Percentiles rank a stretch among this genome's conserved stretches.
Conservation (phyloP, 2,329 filamentous ascomycete genomes). For the Colletotrichum godetiae region DNA sequence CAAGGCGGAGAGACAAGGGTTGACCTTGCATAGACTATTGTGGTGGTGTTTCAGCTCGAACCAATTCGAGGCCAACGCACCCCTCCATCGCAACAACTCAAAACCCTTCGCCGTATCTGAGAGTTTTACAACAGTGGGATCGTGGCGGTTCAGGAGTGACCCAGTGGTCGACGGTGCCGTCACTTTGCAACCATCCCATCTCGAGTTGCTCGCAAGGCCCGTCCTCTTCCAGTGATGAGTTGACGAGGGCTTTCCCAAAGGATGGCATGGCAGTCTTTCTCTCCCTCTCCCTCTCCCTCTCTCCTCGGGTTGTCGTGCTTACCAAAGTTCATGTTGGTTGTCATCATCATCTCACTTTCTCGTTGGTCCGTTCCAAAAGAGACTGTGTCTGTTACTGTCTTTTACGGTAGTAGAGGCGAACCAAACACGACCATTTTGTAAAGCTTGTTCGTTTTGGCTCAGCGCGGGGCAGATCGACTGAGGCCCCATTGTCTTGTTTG, state of each 20-base stretch:
- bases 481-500: conserved; percentile 22
- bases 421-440: not conserved
- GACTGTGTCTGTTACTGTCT: not conserved
- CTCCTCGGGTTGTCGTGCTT: not conserved
- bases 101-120: conserved; percentile 27
- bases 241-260: not conserved
- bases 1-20: conserved; percentile 27
- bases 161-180: conserved; percentile 14
- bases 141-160: conserved; percentile 22
- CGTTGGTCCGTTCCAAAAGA: not conserved
- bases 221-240: conserved; percentile 19
- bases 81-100: conserved; percentile 35
- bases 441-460: conserved; percentile 2
- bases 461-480: conserved; percentile 18
- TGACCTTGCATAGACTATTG: conserved; percentile 28
- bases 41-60: conserved; percentile 31
- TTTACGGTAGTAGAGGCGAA: not conserved
- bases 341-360: not conserved
- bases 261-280: not conserved
- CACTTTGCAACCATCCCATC: conserved; percentile 22
- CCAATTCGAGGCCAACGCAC: conserved; percentile 28
- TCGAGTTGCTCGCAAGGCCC: conserved; percentile 20
- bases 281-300: too few species aligned
- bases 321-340: not conserved
- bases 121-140: conserved; percentile 31